Evolutionary conservation across 163 green algal genomes (phyloP).

Genomic region (Scenedesmus sp.): DNA sequence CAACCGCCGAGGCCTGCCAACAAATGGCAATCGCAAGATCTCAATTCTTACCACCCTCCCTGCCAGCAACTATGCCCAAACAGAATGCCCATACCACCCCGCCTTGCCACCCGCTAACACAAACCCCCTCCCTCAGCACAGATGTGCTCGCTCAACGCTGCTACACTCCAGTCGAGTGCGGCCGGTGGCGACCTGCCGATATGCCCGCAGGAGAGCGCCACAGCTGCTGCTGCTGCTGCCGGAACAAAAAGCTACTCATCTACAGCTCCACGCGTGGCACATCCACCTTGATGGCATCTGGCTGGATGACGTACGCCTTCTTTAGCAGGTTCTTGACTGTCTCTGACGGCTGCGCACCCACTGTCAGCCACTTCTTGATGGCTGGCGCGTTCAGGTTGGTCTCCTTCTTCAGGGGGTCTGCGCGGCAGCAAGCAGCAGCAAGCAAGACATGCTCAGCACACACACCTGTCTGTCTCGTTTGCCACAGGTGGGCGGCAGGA

Average conservation of each 20-base stretch:
- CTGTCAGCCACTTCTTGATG: slow-evolving; percentile 96
- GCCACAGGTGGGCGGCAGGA: not conserved
- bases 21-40: not conserved
- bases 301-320: slow-evolving; percentile 82
- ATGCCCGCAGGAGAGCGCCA: not conserved
- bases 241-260: not conserved
- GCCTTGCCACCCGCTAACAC: not conserved
- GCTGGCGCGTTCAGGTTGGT: slow-evolving; percentile 93
- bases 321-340: slow-evolving; percentile 88
- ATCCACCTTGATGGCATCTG: slow-evolving; percentile 53
- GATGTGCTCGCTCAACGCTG: not conserved
- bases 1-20: no score
- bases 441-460: not conserved
- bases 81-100: not conserved
- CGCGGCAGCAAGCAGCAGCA: not conserved
- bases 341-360: slow-evolving; percentile 85
- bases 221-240: slow-evolving; percentile 17
- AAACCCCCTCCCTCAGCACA: not conserved
- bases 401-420: slow-evolving; percentile 91
- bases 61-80: not conserved
- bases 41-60: not conserved
- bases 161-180: not conserved
- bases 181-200: not conserved
- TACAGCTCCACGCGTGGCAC: slow-evolving; percentile 57
- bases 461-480: not conserved